Evolutionary conservation across 139 green algal species (phyloP).

Genomic region (Closterium sp.): DNA sequence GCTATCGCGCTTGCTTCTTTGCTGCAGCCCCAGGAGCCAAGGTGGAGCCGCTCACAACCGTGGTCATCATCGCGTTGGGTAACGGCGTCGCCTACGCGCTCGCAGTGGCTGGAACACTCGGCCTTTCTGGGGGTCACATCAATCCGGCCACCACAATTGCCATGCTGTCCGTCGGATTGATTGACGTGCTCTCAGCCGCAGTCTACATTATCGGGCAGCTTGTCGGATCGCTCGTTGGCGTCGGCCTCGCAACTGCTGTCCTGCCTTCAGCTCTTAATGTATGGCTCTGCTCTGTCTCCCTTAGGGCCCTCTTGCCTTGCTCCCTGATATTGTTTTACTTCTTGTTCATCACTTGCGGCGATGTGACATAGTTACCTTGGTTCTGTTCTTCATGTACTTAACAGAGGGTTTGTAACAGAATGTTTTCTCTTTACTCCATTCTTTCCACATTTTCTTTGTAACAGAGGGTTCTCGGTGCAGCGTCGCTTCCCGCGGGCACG

Average conservation of each 20-base stretch:
- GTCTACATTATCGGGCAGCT: constrained; percentile 45
- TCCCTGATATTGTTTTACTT: too few species aligned
- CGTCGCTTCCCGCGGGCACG: too few species aligned
- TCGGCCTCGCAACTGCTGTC: neutral
- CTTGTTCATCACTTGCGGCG: neutral
- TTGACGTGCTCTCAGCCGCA: neutral
- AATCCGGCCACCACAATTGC: constrained; percentile 46
- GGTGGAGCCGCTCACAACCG: too few species aligned
- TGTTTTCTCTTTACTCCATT: too few species aligned
- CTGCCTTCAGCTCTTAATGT: neutral
- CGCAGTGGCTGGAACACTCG: constrained; percentile 11
- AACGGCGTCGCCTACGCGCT: constrained; percentile 34
- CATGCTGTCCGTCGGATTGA: constrained; percentile 25
- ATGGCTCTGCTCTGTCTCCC: neutral
- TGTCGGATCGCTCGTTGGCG: constrained; percentile 8
- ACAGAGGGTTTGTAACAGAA: too few species aligned
- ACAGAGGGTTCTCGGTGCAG: too few species aligned
- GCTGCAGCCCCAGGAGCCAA: too few species aligned
- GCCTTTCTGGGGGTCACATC: constrained; percentile 44
- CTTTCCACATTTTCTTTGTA: too few species aligned
- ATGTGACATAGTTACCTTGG: too few species aligned
- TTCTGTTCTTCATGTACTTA: too few species aligned
- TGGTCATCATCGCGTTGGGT: constrained; percentile 20
- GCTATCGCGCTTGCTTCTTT: too few species aligned
- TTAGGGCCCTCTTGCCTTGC: too few species aligned